Base-by-base conservation (phyloP, 1,284 basidiomycete species). In the Ustilago shanxiensis region DNA sequence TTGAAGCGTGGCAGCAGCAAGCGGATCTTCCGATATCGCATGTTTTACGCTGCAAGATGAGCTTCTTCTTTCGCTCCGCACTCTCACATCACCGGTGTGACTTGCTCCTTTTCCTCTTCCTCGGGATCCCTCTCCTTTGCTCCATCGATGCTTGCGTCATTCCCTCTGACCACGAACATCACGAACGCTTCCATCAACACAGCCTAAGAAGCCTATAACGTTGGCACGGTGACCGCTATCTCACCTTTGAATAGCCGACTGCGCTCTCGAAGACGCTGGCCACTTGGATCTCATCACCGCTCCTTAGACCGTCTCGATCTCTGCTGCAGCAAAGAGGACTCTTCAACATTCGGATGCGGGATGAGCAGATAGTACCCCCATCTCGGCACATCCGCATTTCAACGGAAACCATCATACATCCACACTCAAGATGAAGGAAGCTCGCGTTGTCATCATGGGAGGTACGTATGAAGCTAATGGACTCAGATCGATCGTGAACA, bases 371-470 rank as follows among this genome's bases (percentile, higher is more conserved):
- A n/a, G 47, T 28, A 8, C 24, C 11, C 7, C 24, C 14, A 9
- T 28, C 24, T 24, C 26, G 10, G n/a, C 55, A n/a, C 7, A 3
- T 47, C 57, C 31, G n/a, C 9, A 5, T 8, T 7, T 16, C 22
- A 6, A 57, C 14, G 35, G 28, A 57, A 18, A 8, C 41, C n/a
- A 20, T n/a, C 7, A 16, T 24, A 60, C n/a, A 39, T 6, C 35
- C 26, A 28, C 20, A 5, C 16, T 20, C 61, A 77, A 56, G 33
- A 82, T 82, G 79, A 73, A 75, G 61, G 80, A 83, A 51, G 64
- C 66, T 10, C 69, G 72, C 44, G 74, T 83, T 10, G 81, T 83
- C 20, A 79, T 83, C 56, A 81, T 83, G 80, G 81, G 81, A 56
- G 81, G 47, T 49, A 49, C 16, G 47, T 49, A 49, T 49, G 14